Conservation (phyloP, 495 filamentous ascomycete species). For the Amphirosellinia nigrospora region DNA sequence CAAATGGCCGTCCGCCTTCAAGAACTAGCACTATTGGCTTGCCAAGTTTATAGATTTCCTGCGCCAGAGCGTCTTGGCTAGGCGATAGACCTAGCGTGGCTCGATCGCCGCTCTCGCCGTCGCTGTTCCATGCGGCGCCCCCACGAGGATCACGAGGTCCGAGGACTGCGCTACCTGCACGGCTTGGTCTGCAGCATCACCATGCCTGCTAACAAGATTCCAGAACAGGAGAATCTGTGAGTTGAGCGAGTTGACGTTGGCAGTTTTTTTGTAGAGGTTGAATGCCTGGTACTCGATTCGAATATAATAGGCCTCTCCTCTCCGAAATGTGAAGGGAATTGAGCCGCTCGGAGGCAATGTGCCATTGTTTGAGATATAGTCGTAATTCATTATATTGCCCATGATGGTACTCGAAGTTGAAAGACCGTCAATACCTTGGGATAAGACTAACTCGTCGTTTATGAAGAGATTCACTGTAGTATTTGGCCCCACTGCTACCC, state of each 20-base stretch:
- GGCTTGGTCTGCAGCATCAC: constrained; percentile 44
- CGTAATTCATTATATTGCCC: constrained; percentile 41
- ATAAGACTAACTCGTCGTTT: constrained; percentile 35
- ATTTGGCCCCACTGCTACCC: constrained; percentile 45
- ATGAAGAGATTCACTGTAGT: constrained; percentile 46
- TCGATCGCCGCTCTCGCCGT: constrained; percentile 52
- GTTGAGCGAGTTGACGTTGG: constrained; percentile 50
- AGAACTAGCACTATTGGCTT: constrained; percentile 52
- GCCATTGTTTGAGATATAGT: constrained; percentile 34
- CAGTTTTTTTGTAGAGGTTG: constrained; percentile 49
- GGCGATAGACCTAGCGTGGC: constrained; percentile 46
- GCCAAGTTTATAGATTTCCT: constrained; percentile 44
- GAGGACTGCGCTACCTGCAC: constrained; percentile 42
- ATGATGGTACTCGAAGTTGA: constrained; percentile 35
- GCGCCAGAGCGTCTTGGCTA: constrained; percentile 42
- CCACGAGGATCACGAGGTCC: constrained; percentile 49
- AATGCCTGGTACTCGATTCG: constrained; percentile 54
- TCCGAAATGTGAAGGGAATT: constrained; percentile 44
- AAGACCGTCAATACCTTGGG: constrained; percentile 30
- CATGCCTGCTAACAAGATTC: constrained; percentile 49
- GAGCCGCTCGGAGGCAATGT: constrained; percentile 45
- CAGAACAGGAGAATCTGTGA: constrained; percentile 52
- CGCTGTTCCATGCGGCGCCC: constrained; percentile 52
- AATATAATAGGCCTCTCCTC: constrained; percentile 42
- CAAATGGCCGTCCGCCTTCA: constrained; percentile 52